Base-by-base conservation (phyloP, 1,284 basidiomycete genomes). In the Microbotryum violaceum region DNA sequence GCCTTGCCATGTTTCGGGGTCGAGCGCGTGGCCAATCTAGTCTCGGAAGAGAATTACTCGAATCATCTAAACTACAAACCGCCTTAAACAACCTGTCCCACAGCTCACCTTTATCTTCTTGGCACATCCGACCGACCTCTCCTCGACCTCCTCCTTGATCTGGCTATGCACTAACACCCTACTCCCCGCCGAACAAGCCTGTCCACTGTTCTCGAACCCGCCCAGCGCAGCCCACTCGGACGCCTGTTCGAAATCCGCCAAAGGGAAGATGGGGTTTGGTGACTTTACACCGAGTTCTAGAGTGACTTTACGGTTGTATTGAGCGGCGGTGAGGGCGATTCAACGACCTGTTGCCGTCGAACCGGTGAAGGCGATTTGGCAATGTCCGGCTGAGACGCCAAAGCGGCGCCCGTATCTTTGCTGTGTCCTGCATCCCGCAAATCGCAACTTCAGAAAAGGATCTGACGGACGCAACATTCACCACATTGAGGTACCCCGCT, bases 121-220 rank as follows among this genome's bases (percentile, higher is more conserved):
- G 48, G 83, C 79, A 74, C 81, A 80, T 46, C 76, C 80, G 1
- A 81, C 80, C 75, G 90, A 86, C 51, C 61, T 63, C 59, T 67
- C 60, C 64, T 71, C 68, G 77, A 89, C 88, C 70, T 85, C 76
- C 75, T 91, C 87, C 75, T 91, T 90, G 74, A 92, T 56, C 20
- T 27, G 45, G 46, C 64, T 59, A 74, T 94, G 88, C 3, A 94
- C 88, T 75, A 85, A 92, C 71, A 92, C 85, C 61, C 91, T 83
- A 2, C 88, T 85, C n/a, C 88, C 87, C 20, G 90, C 88, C 67
- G 85, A 87, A 77, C 91, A 92, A 6, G 82, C 82, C 76, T 92
- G 37, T 9, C 62, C 65, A 18, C 52, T 54, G 49, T 63, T 67
- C 56, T 61, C 58, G 56, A 59, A 67, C 12, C 67, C 60, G 8